phyloP scores from a whole-genome alignment of 495 filamentous ascomycete species.

The Aspergillus steynii region DNA sequence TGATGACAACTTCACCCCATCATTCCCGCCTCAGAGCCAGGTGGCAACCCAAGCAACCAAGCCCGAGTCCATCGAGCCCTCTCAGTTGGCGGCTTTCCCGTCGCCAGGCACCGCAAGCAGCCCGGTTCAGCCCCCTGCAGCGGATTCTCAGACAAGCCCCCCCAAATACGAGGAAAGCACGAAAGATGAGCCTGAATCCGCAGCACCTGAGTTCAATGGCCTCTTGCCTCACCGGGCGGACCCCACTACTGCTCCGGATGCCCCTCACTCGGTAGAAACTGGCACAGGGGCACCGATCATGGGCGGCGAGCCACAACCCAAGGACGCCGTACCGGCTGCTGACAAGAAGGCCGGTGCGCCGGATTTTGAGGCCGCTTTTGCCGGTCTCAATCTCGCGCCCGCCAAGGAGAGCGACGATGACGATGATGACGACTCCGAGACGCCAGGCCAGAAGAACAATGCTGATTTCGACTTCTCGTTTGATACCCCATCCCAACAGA shows the following conservation, averaged over 20 bases:
- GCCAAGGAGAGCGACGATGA: conserved; percentile 81
- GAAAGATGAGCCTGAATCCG: conserved; percentile 36
- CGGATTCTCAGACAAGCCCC: conserved; percentile 62
- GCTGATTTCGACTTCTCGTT: conserved; percentile 73
- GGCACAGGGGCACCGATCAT: conserved; percentile 44
- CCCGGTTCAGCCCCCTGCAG: conserved; percentile 40
- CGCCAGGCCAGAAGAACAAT: conserved; percentile 41
- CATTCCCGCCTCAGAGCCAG: conserved; percentile 57
- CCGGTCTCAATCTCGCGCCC: conserved; percentile 62
- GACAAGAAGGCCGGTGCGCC: conserved; percentile 39
- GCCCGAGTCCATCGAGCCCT: conserved; percentile 35
- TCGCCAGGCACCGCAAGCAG: conserved; percentile 30
- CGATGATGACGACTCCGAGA: conserved; percentile 58
- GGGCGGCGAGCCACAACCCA: conserved; percentile 34
- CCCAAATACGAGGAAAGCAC: conserved; percentile 59
- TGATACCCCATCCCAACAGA: conserved; percentile 48
- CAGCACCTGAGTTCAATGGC: conserved; percentile 62
- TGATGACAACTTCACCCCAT: conserved; percentile 85
- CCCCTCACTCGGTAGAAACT: conserved; percentile 46
- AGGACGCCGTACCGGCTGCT: conserved; percentile 21
- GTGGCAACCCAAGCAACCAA: conserved; percentile 10
- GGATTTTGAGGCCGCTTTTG: conserved; percentile 91
- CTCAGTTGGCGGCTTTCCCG: conserved; percentile 46
- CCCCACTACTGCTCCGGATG: conserved; percentile 55
- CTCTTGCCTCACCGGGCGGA: conserved; percentile 65